Percentiles rank a stretch among this genome's conserved stretches.
Evolutionary conservation across 495 filamentous ascomycete genomes (phyloP).

Genomic region (Neurospora terricola): DNA sequence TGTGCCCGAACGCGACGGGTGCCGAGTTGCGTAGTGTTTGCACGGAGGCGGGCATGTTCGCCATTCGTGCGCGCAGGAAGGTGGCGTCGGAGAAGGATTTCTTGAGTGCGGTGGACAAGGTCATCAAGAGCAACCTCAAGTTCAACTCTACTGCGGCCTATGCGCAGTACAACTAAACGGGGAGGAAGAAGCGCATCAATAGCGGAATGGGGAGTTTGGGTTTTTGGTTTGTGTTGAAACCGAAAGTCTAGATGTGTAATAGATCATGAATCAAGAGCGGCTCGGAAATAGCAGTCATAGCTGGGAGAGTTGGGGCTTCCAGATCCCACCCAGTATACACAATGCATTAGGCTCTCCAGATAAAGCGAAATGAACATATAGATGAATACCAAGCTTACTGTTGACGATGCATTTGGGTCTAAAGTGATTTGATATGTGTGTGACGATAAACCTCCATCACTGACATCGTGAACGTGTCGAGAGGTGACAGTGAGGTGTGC

Average conservation of each 20-base stretch:
- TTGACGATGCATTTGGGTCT: neutral
- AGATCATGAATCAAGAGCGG: neutral
- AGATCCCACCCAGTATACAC: neutral
- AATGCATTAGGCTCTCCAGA: neutral
- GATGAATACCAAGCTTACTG: neutral
- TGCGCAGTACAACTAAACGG: constrained; percentile 90
- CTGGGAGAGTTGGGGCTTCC: neutral
- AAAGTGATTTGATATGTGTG: neutral
- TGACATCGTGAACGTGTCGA: neutral
- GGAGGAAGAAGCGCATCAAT: neutral
- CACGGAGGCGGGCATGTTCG: constrained; percentile 99
- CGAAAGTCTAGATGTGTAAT: constrained; percentile 18
- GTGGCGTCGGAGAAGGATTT: constrained; percentile 99
- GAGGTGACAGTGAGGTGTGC: neutral
- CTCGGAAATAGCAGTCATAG: neutral
- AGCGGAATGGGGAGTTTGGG: neutral
- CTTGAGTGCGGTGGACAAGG: constrained; percentile 94
- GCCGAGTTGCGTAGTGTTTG: constrained; percentile 91
- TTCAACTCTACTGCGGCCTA: constrained; percentile 99
- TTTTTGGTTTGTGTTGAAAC: neutral
- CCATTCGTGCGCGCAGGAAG: constrained; percentile 92
- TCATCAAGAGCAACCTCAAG: constrained; percentile 98
- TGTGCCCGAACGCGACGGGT: constrained; percentile 95
- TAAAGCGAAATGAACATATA: neutral
- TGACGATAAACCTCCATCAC: neutral